Conservation (phyloP, 345 rosid genomes). For the Bruguiera gymnorhiza region DNA sequence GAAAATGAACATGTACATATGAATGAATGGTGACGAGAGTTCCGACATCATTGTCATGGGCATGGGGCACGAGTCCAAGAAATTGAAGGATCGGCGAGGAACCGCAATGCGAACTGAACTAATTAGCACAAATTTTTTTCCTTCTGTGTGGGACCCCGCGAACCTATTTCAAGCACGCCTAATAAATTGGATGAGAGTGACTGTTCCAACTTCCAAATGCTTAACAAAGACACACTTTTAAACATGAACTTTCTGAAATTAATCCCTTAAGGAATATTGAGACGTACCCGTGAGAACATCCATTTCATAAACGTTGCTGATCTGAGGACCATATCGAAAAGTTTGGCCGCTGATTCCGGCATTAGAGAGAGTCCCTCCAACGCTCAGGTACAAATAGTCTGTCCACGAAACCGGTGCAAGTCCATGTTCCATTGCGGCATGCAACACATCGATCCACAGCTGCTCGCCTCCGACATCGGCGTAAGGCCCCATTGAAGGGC, state of each 20-base stretch:
- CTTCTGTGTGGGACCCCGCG: slow-evolving; percentile 9
- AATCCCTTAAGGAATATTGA: background rate
- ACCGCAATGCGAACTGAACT: background rate
- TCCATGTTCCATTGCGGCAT: slow-evolving; percentile 62
- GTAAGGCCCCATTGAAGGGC: slow-evolving; percentile 19
- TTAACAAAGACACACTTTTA: background rate
- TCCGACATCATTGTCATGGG: too few species aligned
- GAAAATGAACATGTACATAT: too few species aligned
- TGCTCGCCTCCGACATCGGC: slow-evolving; percentile 90
- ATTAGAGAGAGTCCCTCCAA: slow-evolving; percentile 93
- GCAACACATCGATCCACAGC: slow-evolving; percentile 86
- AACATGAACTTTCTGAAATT: background rate
- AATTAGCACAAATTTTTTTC: background rate
- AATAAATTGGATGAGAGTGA: slow-evolving; percentile 9
- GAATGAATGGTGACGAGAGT: too few species aligned
- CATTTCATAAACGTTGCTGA: slow-evolving; percentile 86
- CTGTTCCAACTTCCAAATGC: background rate
- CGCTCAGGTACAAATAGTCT: slow-evolving; percentile 85
- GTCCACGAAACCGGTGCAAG: slow-evolving; percentile 95
- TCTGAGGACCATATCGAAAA: slow-evolving; percentile 92
- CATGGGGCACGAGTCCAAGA: background rate
- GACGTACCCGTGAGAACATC: slow-evolving; percentile 86
- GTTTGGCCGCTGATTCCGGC: slow-evolving; percentile 97
- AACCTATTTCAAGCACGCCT: background rate
- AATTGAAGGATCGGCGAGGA: background rate